Evolutionary conservation across 441 rosid species (phyloP).

Genomic region (Gossypium aridum): DNA sequence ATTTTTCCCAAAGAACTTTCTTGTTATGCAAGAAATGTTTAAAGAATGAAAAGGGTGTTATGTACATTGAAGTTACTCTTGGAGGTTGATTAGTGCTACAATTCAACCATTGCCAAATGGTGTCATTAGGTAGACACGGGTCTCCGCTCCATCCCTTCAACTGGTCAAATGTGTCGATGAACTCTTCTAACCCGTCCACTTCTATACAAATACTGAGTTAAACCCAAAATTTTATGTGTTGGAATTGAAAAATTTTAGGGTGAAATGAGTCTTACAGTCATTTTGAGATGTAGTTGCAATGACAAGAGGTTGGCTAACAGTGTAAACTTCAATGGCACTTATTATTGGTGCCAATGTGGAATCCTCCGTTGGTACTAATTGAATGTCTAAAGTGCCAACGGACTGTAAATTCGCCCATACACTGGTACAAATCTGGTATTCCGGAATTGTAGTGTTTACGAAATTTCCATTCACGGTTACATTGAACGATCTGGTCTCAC

Average conservation of each 20-base stretch:
- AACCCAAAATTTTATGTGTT: too few species aligned
- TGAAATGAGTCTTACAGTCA: neutral
- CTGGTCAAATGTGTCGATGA: neutral
- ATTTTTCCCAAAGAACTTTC: neutral
- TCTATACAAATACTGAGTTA: neutral
- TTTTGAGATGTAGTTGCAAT: neutral
- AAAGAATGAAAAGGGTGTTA: neutral
- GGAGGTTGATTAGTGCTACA: neutral
- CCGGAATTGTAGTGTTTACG: neutral
- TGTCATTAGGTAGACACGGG: neutral
- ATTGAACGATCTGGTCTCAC: neutral
- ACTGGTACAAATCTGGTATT: neutral
- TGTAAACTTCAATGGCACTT: constrained; percentile 5
- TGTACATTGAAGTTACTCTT: neutral
- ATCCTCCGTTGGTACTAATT: neutral
- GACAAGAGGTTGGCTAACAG: neutral
- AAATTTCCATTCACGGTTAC: neutral
- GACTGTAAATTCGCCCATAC: neutral
- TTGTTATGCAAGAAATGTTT: neutral
- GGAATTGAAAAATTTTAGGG: neutral
- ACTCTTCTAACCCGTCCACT: neutral
- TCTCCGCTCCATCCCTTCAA: neutral
- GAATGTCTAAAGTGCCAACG: neutral
- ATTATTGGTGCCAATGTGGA: neutral
- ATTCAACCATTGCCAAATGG: neutral